Evolutionary conservation across 352 stramenopile species (phyloP).

Genomic region (Phytopythium montanum): DNA sequence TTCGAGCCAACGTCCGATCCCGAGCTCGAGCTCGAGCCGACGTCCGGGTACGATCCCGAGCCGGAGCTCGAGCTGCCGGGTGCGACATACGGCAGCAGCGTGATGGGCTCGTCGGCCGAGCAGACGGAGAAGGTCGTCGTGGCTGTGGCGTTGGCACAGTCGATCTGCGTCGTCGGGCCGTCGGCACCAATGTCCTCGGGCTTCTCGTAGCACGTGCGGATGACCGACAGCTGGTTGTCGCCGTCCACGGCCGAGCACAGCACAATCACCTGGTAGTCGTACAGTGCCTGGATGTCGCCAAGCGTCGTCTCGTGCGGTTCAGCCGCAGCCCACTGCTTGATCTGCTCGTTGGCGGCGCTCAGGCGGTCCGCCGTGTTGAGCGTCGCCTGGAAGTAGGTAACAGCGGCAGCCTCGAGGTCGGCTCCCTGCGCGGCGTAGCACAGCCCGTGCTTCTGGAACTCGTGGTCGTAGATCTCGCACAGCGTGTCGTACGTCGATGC

Average conservation of each 20-base stretch:
- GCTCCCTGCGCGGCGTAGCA: conserved; percentile 59
- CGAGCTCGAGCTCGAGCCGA: conserved; percentile 2
- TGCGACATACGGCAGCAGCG: conserved; percentile 38
- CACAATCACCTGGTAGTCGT: conserved; percentile 57
- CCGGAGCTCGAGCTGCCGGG: conserved; percentile 8
- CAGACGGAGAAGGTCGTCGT: conserved; percentile 52
- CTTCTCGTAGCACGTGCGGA: conserved; percentile 68
- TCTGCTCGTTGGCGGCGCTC: conserved; percentile 34
- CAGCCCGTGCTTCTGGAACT: conserved; percentile 82
- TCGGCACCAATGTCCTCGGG: conserved; percentile 12
- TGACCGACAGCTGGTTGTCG: conserved; percentile 59
- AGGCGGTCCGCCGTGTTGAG: conserved; percentile 45
- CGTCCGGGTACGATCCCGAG: not conserved
- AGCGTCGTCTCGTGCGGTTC: conserved; percentile 30
- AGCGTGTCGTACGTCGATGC: conserved; percentile 48
- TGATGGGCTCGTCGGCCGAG: conserved; percentile 35
- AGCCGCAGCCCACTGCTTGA: conserved; percentile 48
- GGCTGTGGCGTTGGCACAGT: conserved; percentile 38
- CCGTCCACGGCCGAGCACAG: conserved; percentile 56
- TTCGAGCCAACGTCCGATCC: not conserved
- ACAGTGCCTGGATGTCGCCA: conserved; percentile 40
- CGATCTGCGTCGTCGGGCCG: conserved; percentile 42
- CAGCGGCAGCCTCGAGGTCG: conserved; percentile 45
- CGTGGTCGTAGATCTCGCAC: conserved; percentile 82
- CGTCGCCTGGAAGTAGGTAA: conserved; percentile 62